Evolutionary conservation across 176 grass and related monocot species (phyloP).

Genomic region (Puya raimondii): DNA sequence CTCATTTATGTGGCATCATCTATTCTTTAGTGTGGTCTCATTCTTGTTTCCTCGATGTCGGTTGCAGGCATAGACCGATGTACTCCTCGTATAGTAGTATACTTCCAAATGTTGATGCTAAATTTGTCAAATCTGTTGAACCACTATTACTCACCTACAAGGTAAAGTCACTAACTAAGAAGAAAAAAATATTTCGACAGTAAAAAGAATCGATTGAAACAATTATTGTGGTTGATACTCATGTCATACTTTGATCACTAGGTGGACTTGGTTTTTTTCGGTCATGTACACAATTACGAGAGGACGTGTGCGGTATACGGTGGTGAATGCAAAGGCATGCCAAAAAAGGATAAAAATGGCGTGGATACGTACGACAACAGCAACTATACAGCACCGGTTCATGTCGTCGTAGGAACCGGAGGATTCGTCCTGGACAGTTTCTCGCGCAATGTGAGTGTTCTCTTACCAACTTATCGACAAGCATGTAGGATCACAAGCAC

Average conservation of each 20-base stretch:
- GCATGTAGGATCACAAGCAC: too few species aligned
- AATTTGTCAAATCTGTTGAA: slow-evolving; percentile 47
- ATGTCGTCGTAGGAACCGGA: slow-evolving; percentile 57
- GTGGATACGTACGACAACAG: slow-evolving; percentile 68
- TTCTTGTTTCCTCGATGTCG: neutral
- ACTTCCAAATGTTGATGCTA: slow-evolving; percentile 32
- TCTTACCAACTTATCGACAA: slow-evolving; percentile 14
- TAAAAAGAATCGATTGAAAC: neutral
- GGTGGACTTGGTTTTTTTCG: slow-evolving; percentile 84
- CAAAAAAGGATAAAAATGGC: slow-evolving; percentile 48
- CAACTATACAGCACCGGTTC: slow-evolving; percentile 66
- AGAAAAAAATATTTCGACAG: neutral
- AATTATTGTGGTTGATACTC: neutral
- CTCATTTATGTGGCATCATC: neutral
- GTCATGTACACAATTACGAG: slow-evolving; percentile 90
- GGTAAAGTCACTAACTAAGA: slow-evolving; percentile 14
- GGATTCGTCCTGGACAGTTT: slow-evolving; percentile 64
- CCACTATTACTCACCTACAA: slow-evolving; percentile 51
- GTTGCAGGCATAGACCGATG: slow-evolving; percentile 71
- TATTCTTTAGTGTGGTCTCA: neutral
- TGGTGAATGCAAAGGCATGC: slow-evolving; percentile 37
- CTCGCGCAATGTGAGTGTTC: slow-evolving; percentile 22
- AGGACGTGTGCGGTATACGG: slow-evolving; percentile 62
- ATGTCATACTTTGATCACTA: slow-evolving; percentile 12
- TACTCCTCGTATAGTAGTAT: slow-evolving; percentile 46